Evolutionary conservation across 345 rosid genomes (phyloP), one percentile per base, ranked within the genome.

Genomic region (Rhizophora mangle): DNA sequence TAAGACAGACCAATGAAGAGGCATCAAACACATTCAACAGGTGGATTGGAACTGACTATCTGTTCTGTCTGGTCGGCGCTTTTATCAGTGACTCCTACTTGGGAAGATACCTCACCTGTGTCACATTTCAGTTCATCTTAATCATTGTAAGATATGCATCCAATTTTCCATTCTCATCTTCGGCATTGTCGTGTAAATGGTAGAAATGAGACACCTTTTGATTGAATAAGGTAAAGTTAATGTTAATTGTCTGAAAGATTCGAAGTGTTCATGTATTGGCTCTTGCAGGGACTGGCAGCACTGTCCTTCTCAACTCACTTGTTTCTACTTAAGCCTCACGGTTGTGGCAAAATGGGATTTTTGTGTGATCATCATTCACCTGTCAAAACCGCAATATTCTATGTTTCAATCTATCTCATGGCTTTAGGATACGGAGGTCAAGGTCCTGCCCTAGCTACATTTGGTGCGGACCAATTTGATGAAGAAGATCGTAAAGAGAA

Each of bases 391-490:
- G 61, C 71, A 55, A 59, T 76, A 6, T 80, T 72, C 53, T 80
- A 80, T 31, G 19, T 73, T 15, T 74, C 80, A 22, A 72, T 76
- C 13, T 76, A 76, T 53, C 59, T 80, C 3, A 76, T 76, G 24
- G 80, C 80, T 0, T 21, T 80, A 19, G 83, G 83, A 19, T 72
- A 61, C 49, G 83, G 75, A 51, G 75, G 72, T 2, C 60, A 77
- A n/a, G 75, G 73, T 16, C 78, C 83, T 47, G 75, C 76, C 22
- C 67, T 80, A 11, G 80, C 80, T 34, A 58, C 78, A 58, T 73
- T 79, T 20, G 79, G 82, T 24, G 81, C 81, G n/a, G 79, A 83
- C 77, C 84, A 83, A 39, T 80, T 83, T 30, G 83, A 83, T 3
- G 78, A 78, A 57, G 84, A 83, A 39, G 80, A 81, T 56, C 68